Percentiles rank a stretch among this genome's conserved stretches.
These are phyloP conservation scores for Pythium utonaiense DNA, from an alignment of 352 stramenopile genomes.

Conservation along the genomic window DNA sequence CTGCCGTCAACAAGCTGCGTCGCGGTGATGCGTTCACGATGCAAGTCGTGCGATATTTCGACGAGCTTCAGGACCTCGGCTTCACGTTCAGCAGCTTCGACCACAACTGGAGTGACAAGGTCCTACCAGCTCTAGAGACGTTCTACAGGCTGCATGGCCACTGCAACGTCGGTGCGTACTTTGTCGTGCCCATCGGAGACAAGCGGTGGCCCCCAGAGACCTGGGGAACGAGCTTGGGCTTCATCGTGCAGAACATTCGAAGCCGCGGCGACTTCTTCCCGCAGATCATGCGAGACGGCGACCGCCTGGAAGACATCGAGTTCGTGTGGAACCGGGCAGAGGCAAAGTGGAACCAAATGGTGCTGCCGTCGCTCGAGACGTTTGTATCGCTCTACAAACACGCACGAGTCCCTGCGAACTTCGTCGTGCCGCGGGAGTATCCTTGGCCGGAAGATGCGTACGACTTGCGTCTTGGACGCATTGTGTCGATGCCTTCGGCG, in stretches of 20 bases:
- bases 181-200: constrained; percentile 34
- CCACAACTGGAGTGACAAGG: constrained; percentile 43
- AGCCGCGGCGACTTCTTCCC: constrained; percentile 41
- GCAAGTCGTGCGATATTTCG: constrained; percentile 30
- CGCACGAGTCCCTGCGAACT: constrained; percentile 31
- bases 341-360: constrained; percentile 37
- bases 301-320: constrained; percentile 41
- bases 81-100: constrained; percentile 52
- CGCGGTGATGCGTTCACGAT: constrained; percentile 24
- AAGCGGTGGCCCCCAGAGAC: constrained; percentile 31
- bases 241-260: constrained; percentile 54
- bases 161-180: constrained; percentile 35
- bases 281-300: constrained; percentile 44
- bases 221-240: constrained; percentile 44
- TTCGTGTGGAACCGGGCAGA: constrained; percentile 54
- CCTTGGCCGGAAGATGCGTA: constrained; percentile 38
- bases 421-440: constrained; percentile 40
- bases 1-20: constrained; percentile 49
- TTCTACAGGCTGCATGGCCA: constrained; percentile 41
- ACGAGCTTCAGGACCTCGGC: constrained; percentile 36
- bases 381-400: constrained; percentile 41
- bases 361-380: constrained; percentile 42
- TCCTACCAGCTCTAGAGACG: constrained; percentile 44
- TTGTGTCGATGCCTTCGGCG: constrained; percentile 23
- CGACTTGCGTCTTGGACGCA: constrained; percentile 34